Evolutionary conservation across 1,284 basidiomycete species (phyloP), one percentile per base, ranked within the genome.

Genomic region (Cryptococcus jaspeensis): DNA sequence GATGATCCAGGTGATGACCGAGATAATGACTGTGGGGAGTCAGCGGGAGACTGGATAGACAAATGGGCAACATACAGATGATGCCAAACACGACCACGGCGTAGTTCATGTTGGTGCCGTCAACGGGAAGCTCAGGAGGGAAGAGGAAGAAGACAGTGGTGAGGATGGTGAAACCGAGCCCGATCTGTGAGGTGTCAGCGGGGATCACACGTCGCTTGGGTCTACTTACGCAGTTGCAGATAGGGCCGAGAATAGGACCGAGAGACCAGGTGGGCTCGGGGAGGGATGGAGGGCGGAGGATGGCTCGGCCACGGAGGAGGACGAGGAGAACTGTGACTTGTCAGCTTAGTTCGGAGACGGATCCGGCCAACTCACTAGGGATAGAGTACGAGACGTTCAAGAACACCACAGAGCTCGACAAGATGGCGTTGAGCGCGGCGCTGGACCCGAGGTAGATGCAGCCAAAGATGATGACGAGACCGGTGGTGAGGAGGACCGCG

Each of bases 401-500:
- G 46, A 77, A 70, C 1, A 82, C 79, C 20, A 81, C 79, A 1
- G 69, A 72, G 3, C 74, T 71, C 3, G 73, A 74, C 18, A 79
- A 61, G 55, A 81, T 80, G 35, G 80, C 79, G 63, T 80, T 80
- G 52, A 81, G 67, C 0, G 80, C 80, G 71, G 73, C 80, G 76
- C 67, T 83, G 73, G 57, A 86, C 70, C 59, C 86, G 78, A 71
- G 84, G 80, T 69, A 86, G 76, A 58, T 84, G 68, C 64, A 84
- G 78, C 74, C 76, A 44, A 76, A 76, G 48, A 76, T 65, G 52
- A 75, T 60, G 53, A 71, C 70, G 56, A 86, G 79, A 5, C 64
- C 54, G 0, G 83, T 84, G 16, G 83, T 83, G 13, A 88, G 76
- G 2, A 86, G 66, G 53, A 88, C 82, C 0, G 85, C 83, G 50